Evolutionary conservation across 805 yeast genomes (phyloP).

Genomic region (Saccharomycopsis schoenii): DNA sequence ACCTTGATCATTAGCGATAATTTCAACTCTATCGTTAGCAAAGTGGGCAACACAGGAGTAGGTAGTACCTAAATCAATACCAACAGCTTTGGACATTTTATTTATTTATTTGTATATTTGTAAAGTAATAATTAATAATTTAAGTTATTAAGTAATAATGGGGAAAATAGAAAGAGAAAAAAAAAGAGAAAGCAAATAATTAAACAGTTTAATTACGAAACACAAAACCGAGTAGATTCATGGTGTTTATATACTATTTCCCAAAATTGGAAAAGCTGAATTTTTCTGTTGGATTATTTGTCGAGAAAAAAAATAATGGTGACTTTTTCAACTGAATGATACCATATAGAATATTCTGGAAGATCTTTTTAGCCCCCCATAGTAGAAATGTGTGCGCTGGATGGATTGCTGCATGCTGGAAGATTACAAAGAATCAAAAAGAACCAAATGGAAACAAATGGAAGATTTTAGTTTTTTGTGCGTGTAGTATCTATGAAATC

Average conservation of each 20-base stretch:
- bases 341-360: neutral
- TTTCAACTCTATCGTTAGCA: constrained; percentile 86
- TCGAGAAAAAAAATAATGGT: neutral
- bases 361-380: neutral
- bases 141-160: neutral
- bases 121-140: neutral
- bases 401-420: constrained; percentile 1
- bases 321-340: neutral
- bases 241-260: neutral
- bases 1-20: constrained; percentile 97
- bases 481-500: neutral
- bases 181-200: neutral
- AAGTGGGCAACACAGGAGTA: constrained; percentile 96
- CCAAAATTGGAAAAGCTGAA: neutral
- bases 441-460: neutral
- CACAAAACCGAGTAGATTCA: neutral
- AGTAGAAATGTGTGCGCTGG: neutral
- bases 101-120: neutral
- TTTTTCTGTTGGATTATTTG: neutral
- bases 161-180: neutral
- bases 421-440: neutral
- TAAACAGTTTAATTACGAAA: neutral
- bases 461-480: neutral
- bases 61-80: constrained; percentile 81
- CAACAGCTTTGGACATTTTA: constrained; percentile 45